These are phyloP conservation scores for Blastobotrys persicus DNA, from an alignment of 1,139 yeast genomes.

Conservation along the genomic window DNA sequence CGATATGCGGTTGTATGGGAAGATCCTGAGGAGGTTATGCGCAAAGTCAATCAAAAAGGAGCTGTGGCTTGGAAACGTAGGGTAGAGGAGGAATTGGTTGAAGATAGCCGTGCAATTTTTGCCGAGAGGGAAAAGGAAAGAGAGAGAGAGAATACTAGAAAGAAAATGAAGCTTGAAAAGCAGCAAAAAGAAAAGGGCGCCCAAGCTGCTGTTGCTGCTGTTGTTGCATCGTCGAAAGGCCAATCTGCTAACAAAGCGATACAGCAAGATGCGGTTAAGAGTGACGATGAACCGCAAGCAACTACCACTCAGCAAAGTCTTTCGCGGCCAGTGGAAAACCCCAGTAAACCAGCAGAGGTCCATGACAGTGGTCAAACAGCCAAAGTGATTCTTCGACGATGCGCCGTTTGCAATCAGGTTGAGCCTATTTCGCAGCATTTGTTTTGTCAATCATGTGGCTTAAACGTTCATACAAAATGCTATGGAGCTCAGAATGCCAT, in stretches of 20 bases:
- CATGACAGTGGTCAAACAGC: not conserved
- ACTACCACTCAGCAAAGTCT: conserved; percentile 1
- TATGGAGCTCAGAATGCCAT: conserved; percentile 46
- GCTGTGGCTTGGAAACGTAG: conserved; percentile 58
- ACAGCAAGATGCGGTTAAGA: conserved; percentile 10
- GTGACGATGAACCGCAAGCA: conserved; percentile 2
- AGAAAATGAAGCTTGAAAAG: conserved; percentile 23
- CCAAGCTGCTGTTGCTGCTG: conserved; percentile 18
- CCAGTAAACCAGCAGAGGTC: not conserved
- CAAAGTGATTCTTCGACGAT: conserved; percentile 26
- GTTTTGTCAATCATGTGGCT: conserved; percentile 67
- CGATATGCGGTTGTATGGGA: conserved; percentile 91
- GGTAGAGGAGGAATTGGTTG: conserved; percentile 68
- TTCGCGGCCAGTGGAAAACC: not conserved
- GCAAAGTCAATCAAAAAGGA: conserved; percentile 45
- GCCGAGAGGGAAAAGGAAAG: conserved; percentile 45
- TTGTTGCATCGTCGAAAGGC: conserved; percentile 18
- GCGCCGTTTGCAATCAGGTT: conserved; percentile 56
- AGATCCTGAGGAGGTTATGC: conserved; percentile 65
- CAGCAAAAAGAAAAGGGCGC: conserved; percentile 13
- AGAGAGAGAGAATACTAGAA: conserved; percentile 22
- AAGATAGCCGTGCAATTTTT: conserved; percentile 60
- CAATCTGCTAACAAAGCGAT: conserved; percentile 7
- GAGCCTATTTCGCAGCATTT: conserved; percentile 43
- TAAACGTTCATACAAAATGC: conserved; percentile 69